Evolutionary conservation across 768 basidiomycete genomes (phyloP), one percentile per base, ranked within the genome.

Genomic region (Lentinula sp.): DNA sequence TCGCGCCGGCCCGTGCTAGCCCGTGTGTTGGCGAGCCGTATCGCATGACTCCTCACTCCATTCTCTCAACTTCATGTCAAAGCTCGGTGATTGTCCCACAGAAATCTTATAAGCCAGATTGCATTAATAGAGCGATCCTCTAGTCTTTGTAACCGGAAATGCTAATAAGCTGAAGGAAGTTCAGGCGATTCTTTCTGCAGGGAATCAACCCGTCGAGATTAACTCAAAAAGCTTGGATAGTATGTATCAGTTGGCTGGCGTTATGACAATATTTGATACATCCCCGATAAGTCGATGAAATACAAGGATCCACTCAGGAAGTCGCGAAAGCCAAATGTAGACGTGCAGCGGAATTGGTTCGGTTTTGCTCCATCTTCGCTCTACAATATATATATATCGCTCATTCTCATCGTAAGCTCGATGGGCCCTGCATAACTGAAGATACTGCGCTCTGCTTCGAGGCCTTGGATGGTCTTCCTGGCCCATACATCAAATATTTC

Each of bases 401-500:
- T 34, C 10, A 34, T 53, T 32, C 46, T 40, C 61, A 82, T 40
- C 23, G 23, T 39, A 18, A 56, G 81, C 70, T 81, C 45, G 75
- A 75, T 7, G 75, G 76, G 0, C 78, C 82, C 13, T 82, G 81
- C 59, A 79, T 84, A 66, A 94, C 92, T 0, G 93, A 99, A 75
- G 97, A 99, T 70, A 99, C 97, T 0, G 94, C 97, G 0, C 82
- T 99, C 5, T 92, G 89, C 65, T 98, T 93, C 68, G 84, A 86
- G 62, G 95, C 97, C 0, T 77, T 98, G 16, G 84, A 87, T 18
- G 96, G 94, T 0, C 82, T 99, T 3, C 97, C 97, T 1, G 97
- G 97, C 0, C 96, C 96, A 0, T 99, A 96, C 75, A 95, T 99
- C 79, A 99, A 99, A 35, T 80, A 92, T 64, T 99, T 99, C 73